Conservation (phyloP, 1,284 basidiomycete species). For the Gastroboletus turbinatus region DNA sequence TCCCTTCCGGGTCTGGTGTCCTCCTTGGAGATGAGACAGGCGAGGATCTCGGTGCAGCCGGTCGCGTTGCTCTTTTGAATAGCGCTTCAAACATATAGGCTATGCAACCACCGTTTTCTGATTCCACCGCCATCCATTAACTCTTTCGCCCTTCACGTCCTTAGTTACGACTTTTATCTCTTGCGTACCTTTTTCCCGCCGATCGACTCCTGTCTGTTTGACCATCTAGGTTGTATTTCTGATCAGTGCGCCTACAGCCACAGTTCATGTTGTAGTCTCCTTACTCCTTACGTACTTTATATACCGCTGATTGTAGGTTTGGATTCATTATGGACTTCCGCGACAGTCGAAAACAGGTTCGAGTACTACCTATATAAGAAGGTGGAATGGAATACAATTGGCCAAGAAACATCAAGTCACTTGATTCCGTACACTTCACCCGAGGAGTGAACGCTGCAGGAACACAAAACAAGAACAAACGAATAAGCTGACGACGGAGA, state of each 20-base stretch:
- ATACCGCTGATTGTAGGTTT: constrained; percentile 18
- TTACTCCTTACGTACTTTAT: constrained; percentile 7
- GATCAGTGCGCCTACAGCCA: not conserved
- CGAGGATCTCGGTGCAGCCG: constrained; percentile 43
- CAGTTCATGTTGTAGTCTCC: not conserved
- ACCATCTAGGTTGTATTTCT: constrained; percentile 20
- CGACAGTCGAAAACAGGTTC: constrained; percentile 1
- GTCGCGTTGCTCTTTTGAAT: constrained; percentile 55
- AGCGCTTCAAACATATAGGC: constrained; percentile 46
- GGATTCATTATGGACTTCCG: not conserved
- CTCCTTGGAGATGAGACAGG: constrained; percentile 43
- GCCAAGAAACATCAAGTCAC: constrained; percentile 14
- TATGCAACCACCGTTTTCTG: not conserved
- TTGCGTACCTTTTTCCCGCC: not conserved
- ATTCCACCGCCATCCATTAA: not conserved
- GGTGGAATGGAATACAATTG: constrained; percentile 10
- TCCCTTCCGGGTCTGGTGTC: constrained; percentile 38
- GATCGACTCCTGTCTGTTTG: not conserved
- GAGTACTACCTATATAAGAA: constrained; percentile 8
- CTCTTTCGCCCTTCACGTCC: not conserved
- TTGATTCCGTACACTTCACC: constrained; percentile 14
- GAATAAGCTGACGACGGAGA: constrained; percentile 30
- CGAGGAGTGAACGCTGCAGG: constrained; percentile 1
- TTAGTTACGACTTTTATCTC: not conserved
- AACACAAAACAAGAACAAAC: constrained; percentile 35